These are phyloP conservation scores for Perkinsus marinus DNA, from an alignment of 169 alveolate genomes.

Conservation along the genomic window DNA sequence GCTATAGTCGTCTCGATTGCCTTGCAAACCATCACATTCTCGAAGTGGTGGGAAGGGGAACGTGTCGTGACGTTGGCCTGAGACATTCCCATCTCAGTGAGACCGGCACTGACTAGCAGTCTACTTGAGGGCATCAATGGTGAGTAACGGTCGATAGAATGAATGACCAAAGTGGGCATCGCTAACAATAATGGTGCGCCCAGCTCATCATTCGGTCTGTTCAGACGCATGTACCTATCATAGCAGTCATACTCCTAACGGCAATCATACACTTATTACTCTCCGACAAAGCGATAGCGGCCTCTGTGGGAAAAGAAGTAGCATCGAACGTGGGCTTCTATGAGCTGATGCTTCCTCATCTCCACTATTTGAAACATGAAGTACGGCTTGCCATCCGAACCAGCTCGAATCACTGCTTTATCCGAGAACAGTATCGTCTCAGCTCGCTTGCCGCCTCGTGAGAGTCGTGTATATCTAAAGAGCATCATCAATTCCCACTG, in stretches of 20 bases:
- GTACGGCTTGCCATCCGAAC: not conserved
- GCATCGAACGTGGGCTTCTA: not conserved
- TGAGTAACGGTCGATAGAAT: not conserved
- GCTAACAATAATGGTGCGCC: not conserved
- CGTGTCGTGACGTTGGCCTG: not conserved
- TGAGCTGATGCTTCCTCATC: not conserved
- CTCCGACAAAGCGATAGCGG: not conserved
- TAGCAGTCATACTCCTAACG: not conserved
- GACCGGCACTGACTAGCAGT: not conserved
- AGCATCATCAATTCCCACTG: not conserved
- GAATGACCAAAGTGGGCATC: not conserved
- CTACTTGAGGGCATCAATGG: not conserved
- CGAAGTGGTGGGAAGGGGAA: not conserved
- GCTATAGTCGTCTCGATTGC: not conserved
- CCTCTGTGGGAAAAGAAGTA: not conserved
- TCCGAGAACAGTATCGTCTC: not conserved
- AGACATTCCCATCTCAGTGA: not conserved
- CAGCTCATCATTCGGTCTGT: not conserved
- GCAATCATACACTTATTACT: not conserved
- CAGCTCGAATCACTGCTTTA: not conserved
- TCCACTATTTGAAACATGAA: not conserved
- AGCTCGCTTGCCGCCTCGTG: not conserved
- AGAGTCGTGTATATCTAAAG: not conserved
- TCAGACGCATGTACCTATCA: not conserved
- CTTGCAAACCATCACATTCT: not conserved